These are phyloP conservation scores for Coelastrella sp. DNA, from an alignment of 139 green algal genomes.

Conservation along the genomic window DNA sequence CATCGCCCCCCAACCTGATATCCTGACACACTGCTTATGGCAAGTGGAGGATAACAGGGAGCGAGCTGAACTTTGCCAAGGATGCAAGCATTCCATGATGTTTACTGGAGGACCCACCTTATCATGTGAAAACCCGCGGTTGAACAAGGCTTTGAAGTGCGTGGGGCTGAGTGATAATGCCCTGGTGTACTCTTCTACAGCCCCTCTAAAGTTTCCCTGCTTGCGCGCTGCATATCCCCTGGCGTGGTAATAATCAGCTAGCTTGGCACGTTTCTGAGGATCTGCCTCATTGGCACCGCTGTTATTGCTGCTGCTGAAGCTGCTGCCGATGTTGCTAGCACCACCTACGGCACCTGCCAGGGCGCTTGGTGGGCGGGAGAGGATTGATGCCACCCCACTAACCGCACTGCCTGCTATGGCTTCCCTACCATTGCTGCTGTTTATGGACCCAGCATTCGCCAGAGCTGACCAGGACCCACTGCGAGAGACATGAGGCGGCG, in stretches of 20 bases:
- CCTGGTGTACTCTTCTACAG: constrained; percentile 78
- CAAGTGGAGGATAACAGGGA: no score
- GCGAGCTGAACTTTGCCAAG: no score
- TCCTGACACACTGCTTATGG: no score
- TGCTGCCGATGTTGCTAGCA: constrained; percentile 4
- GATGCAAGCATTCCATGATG: neutral
- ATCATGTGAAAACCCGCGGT: constrained; percentile 88
- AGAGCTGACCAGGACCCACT: constrained; percentile 33
- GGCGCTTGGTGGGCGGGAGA: constrained; percentile 29
- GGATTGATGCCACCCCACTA: constrained; percentile 23
- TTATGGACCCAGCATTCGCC: neutral
- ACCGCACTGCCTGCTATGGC: neutral
- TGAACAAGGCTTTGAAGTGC: constrained; percentile 91
- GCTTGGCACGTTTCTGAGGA: constrained; percentile 24
- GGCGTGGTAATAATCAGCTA: constrained; percentile 70
- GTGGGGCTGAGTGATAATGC: constrained; percentile 70
- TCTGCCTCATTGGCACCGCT: constrained; percentile 16
- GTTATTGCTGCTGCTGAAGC: neutral
- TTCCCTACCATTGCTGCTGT: constrained; percentile 27
- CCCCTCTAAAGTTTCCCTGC: constrained; percentile 70
- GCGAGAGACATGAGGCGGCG: constrained; percentile 30
- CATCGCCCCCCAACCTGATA: no score
- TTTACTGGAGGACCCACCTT: constrained; percentile 63
- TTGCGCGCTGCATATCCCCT: constrained; percentile 75
- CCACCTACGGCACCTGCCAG: constrained; percentile 21